Evolutionary conservation across 1,139 yeast genomes (phyloP).

Genomic region (Geotrichum citri-aurantii): DNA sequence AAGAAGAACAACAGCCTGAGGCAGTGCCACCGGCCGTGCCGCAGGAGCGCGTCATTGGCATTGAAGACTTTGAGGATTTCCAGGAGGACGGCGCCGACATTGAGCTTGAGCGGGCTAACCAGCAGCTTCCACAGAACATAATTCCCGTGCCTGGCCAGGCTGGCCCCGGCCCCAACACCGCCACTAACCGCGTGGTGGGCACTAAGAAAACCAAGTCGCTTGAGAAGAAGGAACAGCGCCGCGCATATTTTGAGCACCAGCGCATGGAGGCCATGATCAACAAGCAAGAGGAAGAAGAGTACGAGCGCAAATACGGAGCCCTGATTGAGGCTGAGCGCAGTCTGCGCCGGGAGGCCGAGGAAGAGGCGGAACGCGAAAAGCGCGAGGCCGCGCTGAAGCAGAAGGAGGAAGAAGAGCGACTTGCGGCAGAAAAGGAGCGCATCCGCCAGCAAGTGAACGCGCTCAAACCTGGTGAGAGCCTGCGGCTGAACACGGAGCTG

Average conservation of each 20-base stretch:
- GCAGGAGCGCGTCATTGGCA: slow-evolving; percentile 13
- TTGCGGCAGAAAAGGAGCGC: slow-evolving; percentile 7
- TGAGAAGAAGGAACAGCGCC: slow-evolving; percentile 19
- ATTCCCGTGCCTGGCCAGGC: slow-evolving; percentile 3
- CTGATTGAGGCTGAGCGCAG: slow-evolving; percentile 15
- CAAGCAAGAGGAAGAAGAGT: slow-evolving; percentile 18
- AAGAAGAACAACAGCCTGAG: background rate
- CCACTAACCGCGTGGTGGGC: slow-evolving; percentile 15
- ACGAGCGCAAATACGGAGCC: slow-evolving; percentile 15
- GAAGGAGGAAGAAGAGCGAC: slow-evolving; percentile 12
- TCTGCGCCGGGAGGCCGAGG: slow-evolving; percentile 15
- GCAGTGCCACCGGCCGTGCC: background rate
- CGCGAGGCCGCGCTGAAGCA: slow-evolving; percentile 14
- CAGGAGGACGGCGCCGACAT: slow-evolving; percentile 13
- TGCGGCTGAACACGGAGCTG: slow-evolving; percentile 7
- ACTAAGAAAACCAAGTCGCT: slow-evolving; percentile 21
- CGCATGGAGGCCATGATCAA: slow-evolving; percentile 17
- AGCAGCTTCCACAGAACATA: slow-evolving; percentile 10
- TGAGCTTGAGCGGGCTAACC: slow-evolving; percentile 18
- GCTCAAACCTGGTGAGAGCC: slow-evolving; percentile 10
- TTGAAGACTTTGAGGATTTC: slow-evolving; percentile 19
- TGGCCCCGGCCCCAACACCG: slow-evolving; percentile 13
- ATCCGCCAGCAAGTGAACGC: slow-evolving; percentile 11
- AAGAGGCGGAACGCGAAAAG: slow-evolving; percentile 14
- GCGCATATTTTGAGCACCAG: slow-evolving; percentile 19